These are phyloP conservation scores for Alternaria dauci DNA, from an alignment of 2,329 filamentous ascomycete species.

Conservation along the genomic window DNA sequence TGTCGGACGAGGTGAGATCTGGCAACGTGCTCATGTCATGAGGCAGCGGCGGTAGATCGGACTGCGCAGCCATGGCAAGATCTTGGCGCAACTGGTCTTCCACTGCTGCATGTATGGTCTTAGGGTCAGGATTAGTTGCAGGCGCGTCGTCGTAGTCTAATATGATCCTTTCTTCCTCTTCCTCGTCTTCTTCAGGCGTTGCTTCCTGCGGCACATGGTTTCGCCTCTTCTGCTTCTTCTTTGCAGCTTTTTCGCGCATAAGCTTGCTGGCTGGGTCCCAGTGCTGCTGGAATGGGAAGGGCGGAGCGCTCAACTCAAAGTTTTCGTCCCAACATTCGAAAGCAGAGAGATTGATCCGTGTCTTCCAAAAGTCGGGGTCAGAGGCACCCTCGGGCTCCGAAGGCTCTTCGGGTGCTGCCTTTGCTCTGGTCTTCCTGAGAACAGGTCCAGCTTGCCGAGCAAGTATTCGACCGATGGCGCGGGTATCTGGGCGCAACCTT, in stretches of 20 bases:
- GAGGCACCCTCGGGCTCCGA: conserved; percentile 45
- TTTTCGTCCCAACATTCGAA: conserved; percentile 79
- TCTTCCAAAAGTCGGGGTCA: conserved; percentile 73
- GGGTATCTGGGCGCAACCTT: conserved; percentile 36
- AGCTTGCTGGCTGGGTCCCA: conserved; percentile 81
- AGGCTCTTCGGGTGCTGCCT: conserved; percentile 25
- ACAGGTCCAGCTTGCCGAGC: conserved; percentile 38
- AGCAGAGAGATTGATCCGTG: conserved; percentile 76
- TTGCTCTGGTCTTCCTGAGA: conserved; percentile 31
- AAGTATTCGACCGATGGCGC: conserved; percentile 43
- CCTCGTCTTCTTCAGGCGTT: conserved; percentile 54
- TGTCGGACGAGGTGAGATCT: conserved; percentile 58
- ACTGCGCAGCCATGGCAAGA: conserved; percentile 55
- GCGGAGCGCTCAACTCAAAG: conserved; percentile 72
- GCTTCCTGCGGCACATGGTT: conserved; percentile 44
- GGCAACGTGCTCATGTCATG: conserved; percentile 65
- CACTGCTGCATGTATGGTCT: conserved; percentile 32
- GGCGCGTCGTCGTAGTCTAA: conserved; percentile 47
- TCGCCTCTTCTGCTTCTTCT: conserved; percentile 62
- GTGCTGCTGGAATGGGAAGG: conserved; percentile 87
- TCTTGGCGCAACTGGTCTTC: conserved; percentile 50
- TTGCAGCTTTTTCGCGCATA: conserved; percentile 65
- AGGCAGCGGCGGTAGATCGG: conserved; percentile 72
- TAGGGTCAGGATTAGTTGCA: conserved; percentile 28
- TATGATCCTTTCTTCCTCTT: conserved; percentile 37